Percentiles rank a stretch among this genome's conserved stretches.
Evolutionary conservation across 1,284 basidiomycete genomes (phyloP).

Genomic region (Uromyces viciae-fabae): DNA sequence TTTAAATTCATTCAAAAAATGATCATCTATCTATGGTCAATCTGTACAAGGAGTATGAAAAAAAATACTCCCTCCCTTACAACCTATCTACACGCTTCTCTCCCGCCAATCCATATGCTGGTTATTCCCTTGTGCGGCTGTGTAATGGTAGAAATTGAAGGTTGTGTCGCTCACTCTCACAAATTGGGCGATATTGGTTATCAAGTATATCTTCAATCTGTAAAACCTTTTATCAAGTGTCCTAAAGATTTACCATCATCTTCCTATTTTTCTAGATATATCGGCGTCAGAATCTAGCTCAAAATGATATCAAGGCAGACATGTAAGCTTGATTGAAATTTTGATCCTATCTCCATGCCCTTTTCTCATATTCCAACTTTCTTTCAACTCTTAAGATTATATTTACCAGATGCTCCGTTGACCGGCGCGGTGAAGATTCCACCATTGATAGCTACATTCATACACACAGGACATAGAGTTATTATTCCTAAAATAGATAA

Average conservation of each 20-base stretch:
- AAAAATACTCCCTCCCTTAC: no score
- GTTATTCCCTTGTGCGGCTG: background rate
- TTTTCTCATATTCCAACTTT: background rate
- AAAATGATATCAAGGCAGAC: constrained; percentile 6
- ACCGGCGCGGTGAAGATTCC: background rate
- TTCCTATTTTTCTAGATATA: background rate
- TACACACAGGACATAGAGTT: constrained; percentile 17
- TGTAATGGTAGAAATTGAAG: constrained; percentile 10
- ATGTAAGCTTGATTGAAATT: background rate
- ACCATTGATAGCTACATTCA: constrained; percentile 19
- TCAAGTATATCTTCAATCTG: background rate
- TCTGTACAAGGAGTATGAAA: no score
- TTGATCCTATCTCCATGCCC: background rate
- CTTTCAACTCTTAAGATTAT: background rate
- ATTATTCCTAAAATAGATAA: constrained; percentile 17
- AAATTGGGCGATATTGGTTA: background rate
- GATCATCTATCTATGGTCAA: no score
- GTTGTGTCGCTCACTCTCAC: background rate
- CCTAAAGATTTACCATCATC: background rate
- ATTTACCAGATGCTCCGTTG: constrained; percentile 17
- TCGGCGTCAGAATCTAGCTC: background rate
- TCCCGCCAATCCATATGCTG: background rate
- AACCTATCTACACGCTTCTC: no score
- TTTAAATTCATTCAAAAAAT: no score
- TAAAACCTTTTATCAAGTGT: background rate